A percentile compares a stretch with the other conserved stretches of the same genome.
Evolutionary conservation across 106 monocot species (phyloP).

Genomic region (Platanthera zijinensis): DNA sequence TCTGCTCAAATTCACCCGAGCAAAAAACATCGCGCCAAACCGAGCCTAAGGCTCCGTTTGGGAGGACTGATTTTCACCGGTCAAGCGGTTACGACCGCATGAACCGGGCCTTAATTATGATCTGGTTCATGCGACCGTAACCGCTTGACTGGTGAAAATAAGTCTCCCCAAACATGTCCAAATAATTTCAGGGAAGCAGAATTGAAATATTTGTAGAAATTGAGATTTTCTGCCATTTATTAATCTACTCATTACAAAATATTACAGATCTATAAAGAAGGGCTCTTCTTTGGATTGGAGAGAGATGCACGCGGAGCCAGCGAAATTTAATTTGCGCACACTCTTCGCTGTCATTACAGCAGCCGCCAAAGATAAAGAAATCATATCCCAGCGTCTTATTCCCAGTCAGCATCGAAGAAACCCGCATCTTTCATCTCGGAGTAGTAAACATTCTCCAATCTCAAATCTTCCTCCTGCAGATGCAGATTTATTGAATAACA

Average conservation of each 20-base stretch:
- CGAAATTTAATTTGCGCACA: not conserved
- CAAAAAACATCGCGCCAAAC: too few species aligned
- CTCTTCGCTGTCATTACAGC: not conserved
- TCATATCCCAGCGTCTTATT: conserved; percentile 20
- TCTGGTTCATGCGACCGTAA: too few species aligned
- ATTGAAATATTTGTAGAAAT: not conserved
- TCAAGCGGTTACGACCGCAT: too few species aligned
- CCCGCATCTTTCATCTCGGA: conserved; percentile 99
- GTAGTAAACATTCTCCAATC: conserved; percentile 90
- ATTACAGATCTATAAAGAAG: not conserved
- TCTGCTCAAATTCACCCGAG: too few species aligned
- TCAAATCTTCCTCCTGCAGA: conserved; percentile 78
- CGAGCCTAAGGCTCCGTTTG: too few species aligned
- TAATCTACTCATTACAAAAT: not conserved
- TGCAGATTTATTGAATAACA: not conserved
- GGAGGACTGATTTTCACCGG: too few species aligned
- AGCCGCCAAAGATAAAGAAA: not conserved
- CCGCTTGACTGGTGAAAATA: too few species aligned
- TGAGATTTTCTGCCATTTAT: not conserved
- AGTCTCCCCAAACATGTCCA: not conserved
- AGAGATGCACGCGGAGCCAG: not conserved
- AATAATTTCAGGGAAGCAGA: not conserved
- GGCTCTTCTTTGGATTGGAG: not conserved
- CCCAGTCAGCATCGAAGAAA: conserved; percentile 96
- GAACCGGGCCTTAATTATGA: too few species aligned